Conservation (phyloP, 257 asterid species). For the Marsdenia floribunda region DNA sequence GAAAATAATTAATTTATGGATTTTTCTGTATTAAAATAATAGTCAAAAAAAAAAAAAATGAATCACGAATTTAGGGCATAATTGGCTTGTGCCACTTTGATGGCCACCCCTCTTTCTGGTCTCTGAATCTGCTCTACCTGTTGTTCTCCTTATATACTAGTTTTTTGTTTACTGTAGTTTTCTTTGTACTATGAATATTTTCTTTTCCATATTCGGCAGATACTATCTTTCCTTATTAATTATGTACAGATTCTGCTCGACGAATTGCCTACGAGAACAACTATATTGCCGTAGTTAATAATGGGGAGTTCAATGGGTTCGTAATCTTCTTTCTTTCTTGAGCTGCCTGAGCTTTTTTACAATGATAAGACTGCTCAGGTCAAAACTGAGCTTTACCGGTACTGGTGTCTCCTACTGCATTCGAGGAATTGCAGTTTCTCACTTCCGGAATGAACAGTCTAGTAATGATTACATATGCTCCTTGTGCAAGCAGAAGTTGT, state of each 20-base stretch:
- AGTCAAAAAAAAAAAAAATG: no score
- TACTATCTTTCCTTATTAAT: not conserved
- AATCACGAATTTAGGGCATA: no score
- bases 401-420: slow-evolving; percentile 18
- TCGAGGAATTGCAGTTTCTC: slow-evolving; percentile 13
- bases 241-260: slow-evolving; percentile 6
- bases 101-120: no score
- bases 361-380: slow-evolving; percentile 37
- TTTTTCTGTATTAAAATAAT: no score
- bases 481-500: slow-evolving; percentile 51
- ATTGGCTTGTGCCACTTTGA: no score
- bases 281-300: not conserved
- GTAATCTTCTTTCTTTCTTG: not conserved
- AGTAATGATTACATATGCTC: slow-evolving; percentile 41
- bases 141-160: no score
- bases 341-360: not conserved
- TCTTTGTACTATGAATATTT: not conserved
- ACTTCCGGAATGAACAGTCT: slow-evolving; percentile 30
- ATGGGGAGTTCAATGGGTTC: not conserved
- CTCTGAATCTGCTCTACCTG: no score
- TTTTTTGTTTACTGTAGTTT: no score
- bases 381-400: slow-evolving; percentile 18
- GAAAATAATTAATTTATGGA: no score
- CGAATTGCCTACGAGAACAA: slow-evolving; percentile 11
- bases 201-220: no score